A percentile compares a stretch with the other conserved stretches of the same genome.
These are phyloP conservation scores for Asterella californica DNA, from an alignment of 225 moss, liverwort and hornwort species.

Conservation along the genomic window DNA sequence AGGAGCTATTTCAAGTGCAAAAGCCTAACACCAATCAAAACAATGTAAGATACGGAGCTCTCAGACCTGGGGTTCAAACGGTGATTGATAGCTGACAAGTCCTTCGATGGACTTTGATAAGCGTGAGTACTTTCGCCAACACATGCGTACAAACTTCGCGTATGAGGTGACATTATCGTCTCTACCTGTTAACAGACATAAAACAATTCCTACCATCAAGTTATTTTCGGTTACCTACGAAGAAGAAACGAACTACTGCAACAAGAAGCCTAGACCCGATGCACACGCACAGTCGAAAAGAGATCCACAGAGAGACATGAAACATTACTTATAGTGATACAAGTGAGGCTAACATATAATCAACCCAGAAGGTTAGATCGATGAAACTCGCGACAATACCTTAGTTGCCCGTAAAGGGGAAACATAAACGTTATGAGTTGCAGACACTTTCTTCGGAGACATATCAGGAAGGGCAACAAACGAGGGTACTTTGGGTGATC, in stretches of 20 bases:
- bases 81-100: constrained; percentile 88
- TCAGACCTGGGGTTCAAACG: constrained; percentile 62
- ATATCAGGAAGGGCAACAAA: constrained; percentile 83
- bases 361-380: neutral
- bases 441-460: constrained; percentile 96
- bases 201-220: neutral
- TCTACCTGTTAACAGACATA: constrained; percentile 56
- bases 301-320: neutral
- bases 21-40: neutral
- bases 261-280: no score
- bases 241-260: no score
- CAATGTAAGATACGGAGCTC: neutral
- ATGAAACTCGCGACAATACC: constrained; percentile 33
- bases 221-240: no score
- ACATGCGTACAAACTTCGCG: constrained; percentile 84
- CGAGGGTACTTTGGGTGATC: constrained; percentile 63
- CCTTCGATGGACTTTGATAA: constrained; percentile 94
- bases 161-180: constrained; percentile 76
- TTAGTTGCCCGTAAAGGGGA: constrained; percentile 85
- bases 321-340: neutral
- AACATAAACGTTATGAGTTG: constrained; percentile 84
- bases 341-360: neutral
- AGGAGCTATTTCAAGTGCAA: neutral
- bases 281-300: neutral
- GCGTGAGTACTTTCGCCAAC: constrained; percentile 91